Evolutionary conservation across 352 stramenopile species (phyloP), one percentile per base, ranked within the genome.

Genomic region (Pythium sp.): DNA sequence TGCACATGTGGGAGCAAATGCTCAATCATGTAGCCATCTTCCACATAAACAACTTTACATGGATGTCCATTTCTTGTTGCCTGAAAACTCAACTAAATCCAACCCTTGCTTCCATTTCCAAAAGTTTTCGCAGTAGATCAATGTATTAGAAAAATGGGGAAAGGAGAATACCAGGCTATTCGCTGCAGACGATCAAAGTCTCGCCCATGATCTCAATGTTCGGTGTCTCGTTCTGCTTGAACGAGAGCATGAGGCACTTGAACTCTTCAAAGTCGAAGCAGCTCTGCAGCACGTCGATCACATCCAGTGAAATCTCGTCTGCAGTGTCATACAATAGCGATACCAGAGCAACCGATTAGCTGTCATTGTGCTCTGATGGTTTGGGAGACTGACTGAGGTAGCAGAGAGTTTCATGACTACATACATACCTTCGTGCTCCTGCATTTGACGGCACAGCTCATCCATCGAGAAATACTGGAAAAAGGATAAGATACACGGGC

Each of bases 181-280:
- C 67, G 55, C 71, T 65, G 53, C 62, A 81, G 24, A 69, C 74
- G 24, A 92, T 49, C 18, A 93, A 71, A n/a, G 79, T 67, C 62
- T 92, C 81, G 47, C 86, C 81, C 26, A 79, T 86, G 71, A 92
- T 92, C 67, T 95, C 81, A 62, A 95, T 93, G 62, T 76, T 83
- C 1, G 84, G 81, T 12, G 74, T 82, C 51, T 95, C 83, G 62
- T 95, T 93, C 54, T 92, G 85, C 71, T 94, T 95, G 72, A 88
- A 93, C 28, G 84, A 94, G 20, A 95, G 73, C 86, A 95, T 94
- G 28, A 95, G 80, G 49, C 69, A 87, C 76, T 94, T 94, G 72
- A 95, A 95, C 60, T 95, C 87, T 68, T 95, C 87, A 77, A 95
- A 95, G 63, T 93, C 82, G 18, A 82, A 90, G 72, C 79, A 92